phyloP scores from a whole-genome alignment of 169 alveolate genomes.

The Amoebophrya sp. region DNA sequence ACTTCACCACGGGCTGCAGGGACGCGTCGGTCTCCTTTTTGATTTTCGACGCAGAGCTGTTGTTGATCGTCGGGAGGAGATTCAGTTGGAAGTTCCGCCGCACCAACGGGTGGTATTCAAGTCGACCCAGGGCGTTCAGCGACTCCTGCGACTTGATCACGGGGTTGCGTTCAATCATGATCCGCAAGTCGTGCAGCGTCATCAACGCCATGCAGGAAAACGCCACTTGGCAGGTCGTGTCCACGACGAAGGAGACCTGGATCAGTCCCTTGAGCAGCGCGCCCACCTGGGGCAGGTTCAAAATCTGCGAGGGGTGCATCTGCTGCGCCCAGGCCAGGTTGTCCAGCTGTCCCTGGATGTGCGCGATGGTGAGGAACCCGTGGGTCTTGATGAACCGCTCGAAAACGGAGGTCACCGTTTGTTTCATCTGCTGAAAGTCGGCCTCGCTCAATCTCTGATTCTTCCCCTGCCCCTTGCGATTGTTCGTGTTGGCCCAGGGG shows the following conservation, averaged over 20 bases:
- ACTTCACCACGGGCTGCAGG: neutral
- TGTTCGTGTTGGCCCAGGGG: neutral
- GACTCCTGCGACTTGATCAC: neutral
- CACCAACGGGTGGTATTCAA: neutral
- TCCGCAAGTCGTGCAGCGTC: neutral
- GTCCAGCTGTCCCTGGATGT: neutral
- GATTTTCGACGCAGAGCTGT: neutral
- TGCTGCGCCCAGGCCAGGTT: neutral
- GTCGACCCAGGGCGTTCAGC: neutral
- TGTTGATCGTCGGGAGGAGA: neutral
- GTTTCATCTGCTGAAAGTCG: too few species aligned
- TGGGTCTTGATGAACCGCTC: neutral
- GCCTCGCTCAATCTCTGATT: too few species aligned
- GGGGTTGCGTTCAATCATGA: neutral
- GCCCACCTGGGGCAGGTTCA: neutral
- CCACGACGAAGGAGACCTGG: neutral
- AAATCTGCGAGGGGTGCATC: neutral
- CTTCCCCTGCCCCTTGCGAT: too few species aligned
- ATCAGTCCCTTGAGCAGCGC: neutral
- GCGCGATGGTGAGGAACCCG: neutral
- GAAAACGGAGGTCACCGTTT: neutral
- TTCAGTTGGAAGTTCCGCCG: neutral
- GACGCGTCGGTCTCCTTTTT: neutral
- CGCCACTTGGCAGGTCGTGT: neutral
- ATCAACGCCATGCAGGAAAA: neutral